A percentile compares a stretch with the other conserved stretches of the same genome.
Conservation (phyloP, 2,329 filamentous ascomycete species). For the Xylariaceae sp. region DNA sequence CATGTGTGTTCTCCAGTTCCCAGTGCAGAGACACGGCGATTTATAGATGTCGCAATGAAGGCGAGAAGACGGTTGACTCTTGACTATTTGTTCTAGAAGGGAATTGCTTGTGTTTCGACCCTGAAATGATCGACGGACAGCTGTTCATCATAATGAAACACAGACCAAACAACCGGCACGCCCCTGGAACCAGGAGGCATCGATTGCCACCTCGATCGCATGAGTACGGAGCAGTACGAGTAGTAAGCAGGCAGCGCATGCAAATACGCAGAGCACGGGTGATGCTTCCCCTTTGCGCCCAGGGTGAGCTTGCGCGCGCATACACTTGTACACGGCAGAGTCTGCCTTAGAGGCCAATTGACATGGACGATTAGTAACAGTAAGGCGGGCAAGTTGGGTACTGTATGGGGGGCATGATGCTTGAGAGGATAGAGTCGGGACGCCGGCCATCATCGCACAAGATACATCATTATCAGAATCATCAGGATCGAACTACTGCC, state of each 20-base stretch:
- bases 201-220: not conserved
- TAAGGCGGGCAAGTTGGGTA: not conserved
- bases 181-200: not conserved
- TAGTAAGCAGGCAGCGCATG: not conserved
- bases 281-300: not conserved
- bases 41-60: not conserved
- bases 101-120: not conserved
- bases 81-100: not conserved
- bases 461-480: not conserved
- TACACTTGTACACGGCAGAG: not conserved
- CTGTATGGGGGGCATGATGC: not conserved
- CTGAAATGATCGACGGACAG: not conserved
- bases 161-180: not conserved
- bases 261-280: not conserved
- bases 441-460: conserved; percentile 2
- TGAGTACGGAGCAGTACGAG: not conserved
- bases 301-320: conserved; percentile 5
- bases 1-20: not conserved
- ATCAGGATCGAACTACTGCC: conserved; percentile 2
- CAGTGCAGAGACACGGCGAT: not conserved
- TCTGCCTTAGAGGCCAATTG: not conserved
- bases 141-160: not conserved
- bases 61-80: not conserved
- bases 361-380: not conserved
- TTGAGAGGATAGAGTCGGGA: not conserved